Percentiles rank a stretch among this genome's conserved stretches.
phyloP scores from a whole-genome alignment of 1,284 basidiomycete species.

The Lentinus polychrous region DNA sequence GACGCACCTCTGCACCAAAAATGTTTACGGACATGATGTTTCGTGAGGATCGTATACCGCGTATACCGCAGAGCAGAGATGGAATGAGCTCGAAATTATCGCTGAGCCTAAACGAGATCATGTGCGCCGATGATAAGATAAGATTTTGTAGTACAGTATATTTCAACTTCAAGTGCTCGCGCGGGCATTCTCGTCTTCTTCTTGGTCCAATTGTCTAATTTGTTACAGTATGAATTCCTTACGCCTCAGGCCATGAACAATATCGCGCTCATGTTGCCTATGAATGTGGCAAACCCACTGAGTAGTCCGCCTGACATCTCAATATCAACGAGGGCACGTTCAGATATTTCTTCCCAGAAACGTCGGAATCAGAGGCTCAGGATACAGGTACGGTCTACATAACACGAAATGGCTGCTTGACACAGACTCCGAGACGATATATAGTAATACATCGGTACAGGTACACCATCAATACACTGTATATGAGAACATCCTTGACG shows the following conservation, averaged over 20 bases:
- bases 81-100: not conserved
- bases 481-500: not conserved
- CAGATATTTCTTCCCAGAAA: too few species aligned
- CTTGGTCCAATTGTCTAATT: too few species aligned
- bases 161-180: not conserved
- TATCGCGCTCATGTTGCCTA: too few species aligned
- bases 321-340: too few species aligned
- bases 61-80: not conserved
- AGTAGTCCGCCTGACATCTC: too few species aligned
- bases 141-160: not conserved
- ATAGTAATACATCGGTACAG: not conserved
- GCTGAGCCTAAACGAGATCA: not conserved
- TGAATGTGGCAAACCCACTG: too few species aligned
- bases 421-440: not conserved
- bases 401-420: too few species aligned
- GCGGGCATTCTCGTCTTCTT: too few species aligned
- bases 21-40: slow-evolving; percentile 38
- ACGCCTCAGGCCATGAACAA: too few species aligned
- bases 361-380: too few species aligned
- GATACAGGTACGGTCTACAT: too few species aligned
- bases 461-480: not conserved
- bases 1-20: slow-evolving; percentile 36
- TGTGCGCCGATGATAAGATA: not conserved
- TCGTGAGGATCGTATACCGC: not conserved
- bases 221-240: too few species aligned